These are phyloP conservation scores for Barnettozyma hawaiiensis DNA, from an alignment of 1,139 yeast genomes.

Conservation along the genomic window DNA sequence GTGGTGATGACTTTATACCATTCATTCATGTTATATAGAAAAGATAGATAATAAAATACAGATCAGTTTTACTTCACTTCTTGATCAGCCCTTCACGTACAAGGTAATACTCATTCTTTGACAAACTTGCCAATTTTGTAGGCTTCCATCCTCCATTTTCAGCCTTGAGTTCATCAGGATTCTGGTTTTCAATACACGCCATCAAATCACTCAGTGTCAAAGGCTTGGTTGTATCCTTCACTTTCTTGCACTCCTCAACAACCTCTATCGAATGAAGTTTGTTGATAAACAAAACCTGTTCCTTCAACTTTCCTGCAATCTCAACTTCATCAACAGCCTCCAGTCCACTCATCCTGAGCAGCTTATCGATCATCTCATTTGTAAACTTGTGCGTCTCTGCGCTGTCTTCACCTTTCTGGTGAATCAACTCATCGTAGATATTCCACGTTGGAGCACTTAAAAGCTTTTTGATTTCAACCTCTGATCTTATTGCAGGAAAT, in stretches of 20 bases:
- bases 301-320: conserved; percentile 32
- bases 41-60: too few relatives aligned
- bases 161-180: conserved; percentile 27
- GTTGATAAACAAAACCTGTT: conserved; percentile 44
- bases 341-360: conserved; percentile 44
- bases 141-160: conserved; percentile 36
- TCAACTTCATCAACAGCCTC: conserved; percentile 27
- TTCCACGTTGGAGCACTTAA: conserved; percentile 25
- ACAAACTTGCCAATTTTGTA: conserved; percentile 26
- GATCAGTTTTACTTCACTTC: too few relatives aligned
- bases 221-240: conserved; percentile 11
- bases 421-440: conserved; percentile 18
- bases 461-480: conserved; percentile 19
- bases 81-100: conserved; percentile 36
- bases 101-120: conserved; percentile 32
- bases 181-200: conserved; percentile 16
- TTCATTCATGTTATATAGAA: too few relatives aligned
- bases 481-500: conserved; percentile 1
- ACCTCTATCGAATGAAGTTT: conserved; percentile 33
- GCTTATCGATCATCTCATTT: conserved; percentile 12
- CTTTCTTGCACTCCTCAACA: conserved; percentile 18
- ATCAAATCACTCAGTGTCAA: conserved; percentile 28
- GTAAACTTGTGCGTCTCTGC: conserved; percentile 6
- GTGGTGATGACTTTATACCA: conserved; percentile 5
- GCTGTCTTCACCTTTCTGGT: background rate